These are phyloP conservation scores for Corchorus capsularis DNA, from an alignment of 345 rosid species.

Conservation along the genomic window DNA sequence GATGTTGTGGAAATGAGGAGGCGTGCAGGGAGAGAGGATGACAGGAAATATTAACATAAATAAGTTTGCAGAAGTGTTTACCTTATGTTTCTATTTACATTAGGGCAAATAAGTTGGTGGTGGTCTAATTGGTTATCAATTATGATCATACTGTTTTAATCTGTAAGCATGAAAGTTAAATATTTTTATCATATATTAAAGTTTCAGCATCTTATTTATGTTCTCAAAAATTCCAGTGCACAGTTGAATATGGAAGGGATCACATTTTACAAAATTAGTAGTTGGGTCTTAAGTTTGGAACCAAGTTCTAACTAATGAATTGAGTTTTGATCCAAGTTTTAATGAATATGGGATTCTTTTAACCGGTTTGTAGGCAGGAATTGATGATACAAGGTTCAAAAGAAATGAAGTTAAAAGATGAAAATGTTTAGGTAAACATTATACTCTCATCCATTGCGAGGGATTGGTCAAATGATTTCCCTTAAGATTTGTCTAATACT, in stretches of 20 bases:
- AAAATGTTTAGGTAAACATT: too few species aligned
- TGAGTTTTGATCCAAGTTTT: too few species aligned
- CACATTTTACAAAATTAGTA: too few species aligned
- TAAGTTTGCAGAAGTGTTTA: too few species aligned
- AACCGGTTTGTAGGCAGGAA: too few species aligned
- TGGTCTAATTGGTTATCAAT: neutral
- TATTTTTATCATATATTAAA: neutral
- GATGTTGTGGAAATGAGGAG: constrained; percentile 22
- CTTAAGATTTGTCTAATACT: too few species aligned
- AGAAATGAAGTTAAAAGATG: too few species aligned
- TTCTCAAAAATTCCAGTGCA: too few species aligned
- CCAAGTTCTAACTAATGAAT: too few species aligned
- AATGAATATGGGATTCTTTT: neutral
- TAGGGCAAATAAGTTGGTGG: neutral
- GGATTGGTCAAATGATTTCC: too few species aligned
- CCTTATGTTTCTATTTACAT: neutral
- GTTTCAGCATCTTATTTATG: neutral
- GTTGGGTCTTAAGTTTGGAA: neutral
- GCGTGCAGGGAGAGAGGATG: neutral
- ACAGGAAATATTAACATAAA: neutral
- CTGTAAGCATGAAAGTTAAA: neutral
- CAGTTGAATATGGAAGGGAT: neutral
- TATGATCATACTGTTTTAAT: neutral
- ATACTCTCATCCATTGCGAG: too few species aligned
- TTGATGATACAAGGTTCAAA: too few species aligned